Base-by-base conservation (phyloP, 495 filamentous ascomycete species). In the Hypoxylon trugodes region DNA sequence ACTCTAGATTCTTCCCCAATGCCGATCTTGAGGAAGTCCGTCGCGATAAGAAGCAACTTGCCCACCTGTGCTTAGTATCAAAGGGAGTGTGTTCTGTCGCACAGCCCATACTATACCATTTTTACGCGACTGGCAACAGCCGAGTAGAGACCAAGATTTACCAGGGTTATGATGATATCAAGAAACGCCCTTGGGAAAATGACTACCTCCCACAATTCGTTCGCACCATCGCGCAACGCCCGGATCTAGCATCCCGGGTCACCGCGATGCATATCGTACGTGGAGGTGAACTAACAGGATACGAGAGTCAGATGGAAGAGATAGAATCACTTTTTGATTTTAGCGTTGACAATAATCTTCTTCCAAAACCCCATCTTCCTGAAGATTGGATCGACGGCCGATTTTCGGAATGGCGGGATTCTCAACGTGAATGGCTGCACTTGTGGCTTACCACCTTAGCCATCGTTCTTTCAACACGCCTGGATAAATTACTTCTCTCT, bases 71-170 rank as follows among this genome's bases (percentile, higher is more conserved):
- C 22, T 36, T 35, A 13, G 30, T 24, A 13, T 53, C 49, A 1
- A 53, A 41, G 21, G n/a, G 6, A 6, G 19, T 53, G n/a, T 53
- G 49, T 53, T 21, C 22, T 12, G 37, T 54, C 10, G 50, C 50
- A 12, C 50, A 54, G 22, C 50, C 50, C 24, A 42, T 54, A 32
- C 8, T 54, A 19, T 43, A 41, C 22, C 49, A 53, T 18, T 53
- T 19, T 19, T 53, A 54, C 37, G 50, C 50, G 9, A 54, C 50
- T 22, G 50, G 50, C 1, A 54, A 43, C 16, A 53, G 25, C 25
- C 36, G 35, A 42, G 7, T 32, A n/a, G 24, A 47, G 25, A 47
- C 43, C 7, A 32, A 9, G 19, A 6, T 40, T 16, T 28, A 28
- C 21, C 16, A 22, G 35, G 35, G n/a, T n/a, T n/a, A 15, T 6